phyloP scores from a whole-genome alignment of 176 grass and related monocot species.

The Luzula sylvatica region DNA sequence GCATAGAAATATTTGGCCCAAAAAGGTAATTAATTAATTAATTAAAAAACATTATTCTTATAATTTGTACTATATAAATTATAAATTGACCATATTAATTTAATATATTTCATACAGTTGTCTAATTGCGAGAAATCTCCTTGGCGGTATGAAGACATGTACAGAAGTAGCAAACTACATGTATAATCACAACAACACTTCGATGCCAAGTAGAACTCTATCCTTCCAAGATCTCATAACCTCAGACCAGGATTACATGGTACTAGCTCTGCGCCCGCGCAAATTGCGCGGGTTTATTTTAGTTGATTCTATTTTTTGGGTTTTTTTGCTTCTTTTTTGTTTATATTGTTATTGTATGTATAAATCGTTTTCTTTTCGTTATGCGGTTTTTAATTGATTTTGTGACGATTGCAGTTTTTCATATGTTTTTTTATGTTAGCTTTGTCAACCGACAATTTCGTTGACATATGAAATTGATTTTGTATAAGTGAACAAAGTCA shows the following conservation, averaged over 20 bases:
- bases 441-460: no score
- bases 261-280: no score
- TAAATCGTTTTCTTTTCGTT: no score
- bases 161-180: conserved; percentile 80
- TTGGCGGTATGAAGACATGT: conserved; percentile 89
- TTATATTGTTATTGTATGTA: no score
- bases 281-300: no score
- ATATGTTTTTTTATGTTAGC: no score
- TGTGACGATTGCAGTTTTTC: no score
- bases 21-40: conserved; percentile 46
- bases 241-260: conserved; percentile 70
- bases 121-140: conserved; percentile 89
- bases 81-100: conserved; percentile 3
- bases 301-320: no score
- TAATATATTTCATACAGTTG: conserved; percentile 46
- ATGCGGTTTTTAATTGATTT: no score
- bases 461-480: no score
- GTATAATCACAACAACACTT: conserved; percentile 55
- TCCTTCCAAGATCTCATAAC: conserved; percentile 50
- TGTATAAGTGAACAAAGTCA: no score
- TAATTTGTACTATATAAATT: not conserved
- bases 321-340: no score
- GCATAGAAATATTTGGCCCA: conserved; percentile 90
- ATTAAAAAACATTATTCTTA: not conserved
- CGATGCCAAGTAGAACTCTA: conserved; percentile 34